Evolutionary conservation across 441 rosid species (phyloP).

Genomic region (Macaranga tanarius): DNA sequence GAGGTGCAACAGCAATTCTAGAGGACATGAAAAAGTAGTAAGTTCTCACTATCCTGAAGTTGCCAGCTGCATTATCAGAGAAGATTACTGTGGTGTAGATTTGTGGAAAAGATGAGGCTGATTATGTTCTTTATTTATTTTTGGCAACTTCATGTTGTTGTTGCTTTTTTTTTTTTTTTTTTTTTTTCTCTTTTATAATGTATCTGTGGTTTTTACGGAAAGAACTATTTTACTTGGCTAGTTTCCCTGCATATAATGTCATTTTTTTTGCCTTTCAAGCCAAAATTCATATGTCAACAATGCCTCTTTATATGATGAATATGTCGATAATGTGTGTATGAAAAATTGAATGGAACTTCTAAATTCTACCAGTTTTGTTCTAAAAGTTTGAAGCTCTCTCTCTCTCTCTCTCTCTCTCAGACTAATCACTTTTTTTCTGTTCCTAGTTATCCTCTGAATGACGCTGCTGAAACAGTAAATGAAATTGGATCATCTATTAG

Average conservation of each 20-base stretch:
- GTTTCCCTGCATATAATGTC: background rate
- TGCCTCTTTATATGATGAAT: background rate
- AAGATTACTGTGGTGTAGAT: background rate
- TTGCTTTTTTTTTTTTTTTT: too few species aligned
- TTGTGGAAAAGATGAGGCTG: background rate
- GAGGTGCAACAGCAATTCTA: slow-evolving; percentile 79
- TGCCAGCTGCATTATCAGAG: slow-evolving; percentile 2
- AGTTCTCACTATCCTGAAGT: slow-evolving; percentile 30
- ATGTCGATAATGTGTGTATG: background rate
- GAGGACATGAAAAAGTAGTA: slow-evolving; percentile 85
- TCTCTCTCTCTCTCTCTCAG: slow-evolving; percentile 8
- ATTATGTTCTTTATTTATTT: background rate
- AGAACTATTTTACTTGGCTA: background rate
- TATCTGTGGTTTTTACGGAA: background rate
- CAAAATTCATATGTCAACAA: background rate
- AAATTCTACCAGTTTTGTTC: background rate
- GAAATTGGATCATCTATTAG: slow-evolving; percentile 86
- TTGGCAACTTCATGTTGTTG: background rate
- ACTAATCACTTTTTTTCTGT: slow-evolving; percentile 24
- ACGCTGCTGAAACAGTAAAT: slow-evolving; percentile 83
- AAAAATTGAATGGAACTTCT: background rate
- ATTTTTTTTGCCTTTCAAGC: slow-evolving; percentile 5
- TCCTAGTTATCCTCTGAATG: slow-evolving; percentile 88
- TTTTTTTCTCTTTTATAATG: too few species aligned
- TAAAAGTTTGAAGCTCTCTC: background rate